Base-by-base conservation (phyloP, 2,329 filamentous ascomycete species). In the Alternaria sp. region DNA sequence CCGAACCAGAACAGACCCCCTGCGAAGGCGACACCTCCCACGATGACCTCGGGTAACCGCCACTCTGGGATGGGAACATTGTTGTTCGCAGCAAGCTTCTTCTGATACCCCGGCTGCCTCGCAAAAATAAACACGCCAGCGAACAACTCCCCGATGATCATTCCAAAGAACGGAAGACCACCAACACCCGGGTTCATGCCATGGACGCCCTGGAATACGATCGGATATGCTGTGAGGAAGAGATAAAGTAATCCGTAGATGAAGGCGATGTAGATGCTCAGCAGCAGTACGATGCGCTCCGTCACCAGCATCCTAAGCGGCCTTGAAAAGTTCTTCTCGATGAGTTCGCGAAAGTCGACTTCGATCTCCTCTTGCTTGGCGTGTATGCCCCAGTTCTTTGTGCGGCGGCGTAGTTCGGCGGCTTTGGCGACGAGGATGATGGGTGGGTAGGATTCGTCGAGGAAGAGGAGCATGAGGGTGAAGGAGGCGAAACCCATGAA, bases 111-210 rank as follows among this genome's bases (percentile, higher is more conserved):
- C n/a, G 88, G 88, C 79, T 92, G 87, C 70, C 87, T 85, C 44
- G 87, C 74, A 63, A 92, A 83, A 67, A 95, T 90, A 40, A 85
- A 83, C 4, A 82, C 65, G 28, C 90, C 91, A 0, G 91, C 91
- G 51, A 92, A 78, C 15, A 96, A 69, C 76, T 93, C 87, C 45
- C 93, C 93, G 9, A 84, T 75, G 57, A 96, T 88, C 90, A 97
- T 93, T 58, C 93, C 93, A 72, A 97, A 92, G 79, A 93, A 97
- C 5, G 93, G 89, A 3, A 97, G 85, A 2, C 93, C 93, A 11
- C 90, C 87, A 23, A 92, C 81, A 62, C 93, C 93, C 1, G 85
- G 76, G 44, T 83, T 88, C 82, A 96, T 91, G 66, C 86, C 84
- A 78, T 97, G 90, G 1, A 96, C 86, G 4, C 80, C 76, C 64